These are phyloP conservation scores for Penicillium sp. DNA, from an alignment of 2,329 filamentous ascomycete species.

Conservation along the genomic window DNA sequence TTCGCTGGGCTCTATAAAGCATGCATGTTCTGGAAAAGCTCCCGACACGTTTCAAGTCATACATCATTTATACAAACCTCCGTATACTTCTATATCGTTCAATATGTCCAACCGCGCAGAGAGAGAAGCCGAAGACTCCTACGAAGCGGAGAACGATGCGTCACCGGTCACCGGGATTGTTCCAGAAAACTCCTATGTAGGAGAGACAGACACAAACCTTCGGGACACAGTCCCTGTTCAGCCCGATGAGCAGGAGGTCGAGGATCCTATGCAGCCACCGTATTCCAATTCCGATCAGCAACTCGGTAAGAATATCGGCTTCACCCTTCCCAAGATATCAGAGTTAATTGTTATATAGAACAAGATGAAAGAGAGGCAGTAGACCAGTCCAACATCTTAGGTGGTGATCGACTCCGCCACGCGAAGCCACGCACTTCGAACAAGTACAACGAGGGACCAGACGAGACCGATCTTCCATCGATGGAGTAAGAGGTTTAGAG, in stretches of 20 bases:
- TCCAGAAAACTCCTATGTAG: conserved; percentile 27
- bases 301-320: conserved; percentile 26
- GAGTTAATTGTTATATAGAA: neutral
- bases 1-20: neutral
- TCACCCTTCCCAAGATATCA: neutral
- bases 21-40: too few species aligned
- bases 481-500: neutral
- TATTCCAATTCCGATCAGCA: conserved; percentile 33
- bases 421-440: conserved; percentile 24
- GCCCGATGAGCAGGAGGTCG: conserved; percentile 23
- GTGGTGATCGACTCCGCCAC: conserved; percentile 28
- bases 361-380: conserved; percentile 28
- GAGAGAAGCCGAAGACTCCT: conserved; percentile 10
- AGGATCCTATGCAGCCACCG: conserved; percentile 35
- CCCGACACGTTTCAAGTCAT: neutral
- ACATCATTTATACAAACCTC: neutral
- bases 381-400: conserved; percentile 26
- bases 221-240: conserved; percentile 27
- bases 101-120: conserved; percentile 10
- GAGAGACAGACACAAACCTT: conserved; percentile 21
- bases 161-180: conserved; percentile 9
- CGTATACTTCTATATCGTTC: neutral
- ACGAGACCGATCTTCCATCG: conserved; percentile 27
- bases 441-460: conserved; percentile 28
- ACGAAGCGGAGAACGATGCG: conserved; percentile 13